Percentiles rank a stretch among this genome's conserved stretches.
Evolutionary conservation across 2,329 filamentous ascomycete genomes (phyloP).

Genomic region (Penicillium sp.): DNA sequence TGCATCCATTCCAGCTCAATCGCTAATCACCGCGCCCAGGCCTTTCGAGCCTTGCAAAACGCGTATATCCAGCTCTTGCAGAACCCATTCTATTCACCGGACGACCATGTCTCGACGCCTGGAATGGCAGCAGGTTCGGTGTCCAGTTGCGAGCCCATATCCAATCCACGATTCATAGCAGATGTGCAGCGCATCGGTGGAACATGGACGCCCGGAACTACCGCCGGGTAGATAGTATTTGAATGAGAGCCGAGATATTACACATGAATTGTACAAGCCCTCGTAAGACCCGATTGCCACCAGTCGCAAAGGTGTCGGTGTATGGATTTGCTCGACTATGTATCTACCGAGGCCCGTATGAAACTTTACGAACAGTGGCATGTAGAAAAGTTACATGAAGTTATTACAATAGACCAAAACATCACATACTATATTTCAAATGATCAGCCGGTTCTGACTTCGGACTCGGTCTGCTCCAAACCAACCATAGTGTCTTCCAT

Average conservation of each 20-base stretch:
- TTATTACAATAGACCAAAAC: no score
- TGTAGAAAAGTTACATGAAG: not conserved
- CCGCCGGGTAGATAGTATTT: conserved; percentile 54
- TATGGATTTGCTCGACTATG: not conserved
- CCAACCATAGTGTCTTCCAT: conserved; percentile 66
- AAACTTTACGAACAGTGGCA: not conserved
- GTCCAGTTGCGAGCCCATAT: conserved; percentile 64
- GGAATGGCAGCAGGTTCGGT: conserved; percentile 43
- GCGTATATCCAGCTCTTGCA: conserved; percentile 85
- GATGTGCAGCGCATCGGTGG: conserved; percentile 87
- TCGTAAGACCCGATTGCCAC: not conserved
- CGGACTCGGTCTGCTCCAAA: conserved; percentile 61
- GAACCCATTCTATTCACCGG: conserved; percentile 92
- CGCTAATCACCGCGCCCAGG: conserved; percentile 44
- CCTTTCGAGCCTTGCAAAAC: conserved; percentile 88
- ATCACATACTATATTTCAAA: not conserved
- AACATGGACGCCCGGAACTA: conserved; percentile 72
- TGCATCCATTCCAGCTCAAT: not conserved
- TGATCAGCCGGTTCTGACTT: conserved; percentile 4
- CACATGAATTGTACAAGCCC: not conserved
- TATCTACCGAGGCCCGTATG: not conserved
- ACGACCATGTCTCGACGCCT: conserved; percentile 68
- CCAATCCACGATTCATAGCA: conserved; percentile 73
- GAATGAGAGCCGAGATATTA: not conserved
- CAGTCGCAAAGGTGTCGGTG: not conserved